Evolutionary conservation across 495 filamentous ascomycete genomes (phyloP), one percentile per base, ranked within the genome.

Genomic region (Talaromyces liani): DNA sequence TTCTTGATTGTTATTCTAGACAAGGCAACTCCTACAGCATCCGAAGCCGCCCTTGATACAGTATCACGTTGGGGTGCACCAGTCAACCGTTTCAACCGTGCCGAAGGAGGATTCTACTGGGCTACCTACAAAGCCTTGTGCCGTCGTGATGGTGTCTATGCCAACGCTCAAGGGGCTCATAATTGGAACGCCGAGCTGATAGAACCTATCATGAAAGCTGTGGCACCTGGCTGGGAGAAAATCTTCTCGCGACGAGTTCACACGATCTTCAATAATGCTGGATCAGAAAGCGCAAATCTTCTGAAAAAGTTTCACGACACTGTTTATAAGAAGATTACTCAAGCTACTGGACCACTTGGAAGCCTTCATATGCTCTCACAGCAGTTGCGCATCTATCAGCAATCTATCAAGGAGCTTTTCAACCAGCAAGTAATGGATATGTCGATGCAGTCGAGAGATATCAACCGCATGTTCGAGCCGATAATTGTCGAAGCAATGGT

Each of bases 71-170:
- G 85, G 86, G 81, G 82, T 5, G 60, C 66, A 22, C 69, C 67
- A 33, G 67, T 72, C 39, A 68, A 71, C 58, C 71, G 72, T 12
- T 74, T 69, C 39, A 73, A 76, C 63, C 70, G 72, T 31, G 39
- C 59, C 54, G 63, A 67, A 33, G 82, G 84, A 27, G 86, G 84
- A 5, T 66, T 83, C 20, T 64, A 66, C 34, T 88, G 77, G 77
- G 25, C 73, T 2, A 88, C 87, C 0, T 90, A 89, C 65, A 85
- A 83, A 70, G 88, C 87, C n/a, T 78, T 79, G 6, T 82, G 80
- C 68, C 75, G 80, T 60, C 77, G 86, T 20, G 64, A 80, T 41
- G 82, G 82, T 56, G 75, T 74, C 24, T 80, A 73, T 63, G 63
- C 65, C 6, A 71, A 65, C 61, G 47, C 51, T 54, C 63, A 67